phyloP scores from a whole-genome alignment of 768 basidiomycete species.

The Leccinum aurantiacum region DNA sequence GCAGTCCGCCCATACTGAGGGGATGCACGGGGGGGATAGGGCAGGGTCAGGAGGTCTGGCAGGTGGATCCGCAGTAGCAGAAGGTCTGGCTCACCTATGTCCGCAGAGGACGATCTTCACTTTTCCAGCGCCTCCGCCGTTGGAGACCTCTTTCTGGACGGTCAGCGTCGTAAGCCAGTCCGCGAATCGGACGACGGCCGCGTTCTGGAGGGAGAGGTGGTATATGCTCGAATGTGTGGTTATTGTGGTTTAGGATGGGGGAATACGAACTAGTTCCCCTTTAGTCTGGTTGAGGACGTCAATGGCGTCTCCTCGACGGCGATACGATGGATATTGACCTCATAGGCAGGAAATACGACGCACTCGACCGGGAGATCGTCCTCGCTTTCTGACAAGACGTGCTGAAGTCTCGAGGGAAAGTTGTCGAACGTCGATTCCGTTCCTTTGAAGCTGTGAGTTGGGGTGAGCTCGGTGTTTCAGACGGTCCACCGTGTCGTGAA shows the following conservation, averaged over 20 bases:
- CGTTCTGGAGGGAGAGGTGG: constrained; percentile 46
- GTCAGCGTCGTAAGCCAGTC: constrained; percentile 92
- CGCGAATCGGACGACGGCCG: constrained; percentile 81
- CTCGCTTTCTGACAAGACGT: constrained; percentile 69
- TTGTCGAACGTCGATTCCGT: constrained; percentile 69
- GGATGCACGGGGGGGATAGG: neutral
- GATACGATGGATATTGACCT: constrained; percentile 46
- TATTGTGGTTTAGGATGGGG: neutral
- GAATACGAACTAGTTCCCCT: constrained; percentile 72
- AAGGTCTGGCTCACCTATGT: constrained; percentile 58
- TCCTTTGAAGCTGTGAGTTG: constrained; percentile 47
- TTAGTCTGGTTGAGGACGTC: constrained; percentile 61
- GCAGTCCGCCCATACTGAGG: constrained; percentile 86
- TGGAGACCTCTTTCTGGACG: constrained; percentile 78
- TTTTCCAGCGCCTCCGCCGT: constrained; percentile 69
- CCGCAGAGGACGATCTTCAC: constrained; percentile 86
- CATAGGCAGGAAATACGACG: constrained; percentile 86
- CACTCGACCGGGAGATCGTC: constrained; percentile 60
- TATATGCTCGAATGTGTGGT: constrained; percentile 1
- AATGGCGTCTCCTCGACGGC: constrained; percentile 4
- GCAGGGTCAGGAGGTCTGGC: neutral
- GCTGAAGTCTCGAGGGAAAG: constrained; percentile 79
- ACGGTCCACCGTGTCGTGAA: neutral
- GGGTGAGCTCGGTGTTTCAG: constrained; percentile 5
- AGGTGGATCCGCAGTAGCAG: neutral